phyloP scores from a whole-genome alignment of 805 yeast genomes.

The Ogataea henricii region DNA sequence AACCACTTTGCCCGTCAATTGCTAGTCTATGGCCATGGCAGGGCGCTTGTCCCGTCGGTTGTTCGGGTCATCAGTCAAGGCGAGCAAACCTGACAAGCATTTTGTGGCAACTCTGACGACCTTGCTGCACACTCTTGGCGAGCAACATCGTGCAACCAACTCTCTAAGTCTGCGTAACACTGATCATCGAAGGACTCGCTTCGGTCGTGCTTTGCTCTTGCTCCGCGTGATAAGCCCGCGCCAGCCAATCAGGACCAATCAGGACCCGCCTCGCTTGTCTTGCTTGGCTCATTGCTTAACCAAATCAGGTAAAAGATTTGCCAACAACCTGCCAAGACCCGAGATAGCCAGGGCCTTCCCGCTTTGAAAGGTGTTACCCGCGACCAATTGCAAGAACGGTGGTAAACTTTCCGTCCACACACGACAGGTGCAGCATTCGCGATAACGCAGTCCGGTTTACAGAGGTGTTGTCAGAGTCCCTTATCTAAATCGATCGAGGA shows the following conservation, averaged over 20 bases:
- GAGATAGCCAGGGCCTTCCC: no score
- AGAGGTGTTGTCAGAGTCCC: background rate
- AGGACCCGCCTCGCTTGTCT: no score
- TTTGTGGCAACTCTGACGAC: no score
- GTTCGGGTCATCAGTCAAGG: no score
- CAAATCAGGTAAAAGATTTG: slow-evolving; percentile 1
- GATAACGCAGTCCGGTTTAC: background rate
- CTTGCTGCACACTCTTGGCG: background rate
- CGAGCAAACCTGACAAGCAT: no score
- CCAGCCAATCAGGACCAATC: slow-evolving; percentile 1
- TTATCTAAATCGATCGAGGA: background rate
- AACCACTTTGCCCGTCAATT: no score
- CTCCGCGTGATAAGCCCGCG: background rate
- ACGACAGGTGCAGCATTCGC: background rate
- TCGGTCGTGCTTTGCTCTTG: no score
- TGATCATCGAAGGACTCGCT: background rate
- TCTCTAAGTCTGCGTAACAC: no score
- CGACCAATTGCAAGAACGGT: background rate
- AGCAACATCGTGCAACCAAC: no score
- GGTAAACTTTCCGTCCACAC: background rate
- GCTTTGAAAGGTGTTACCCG: background rate
- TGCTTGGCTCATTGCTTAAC: background rate
- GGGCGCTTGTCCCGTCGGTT: no score
- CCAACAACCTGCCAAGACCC: background rate
- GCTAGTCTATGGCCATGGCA: no score